A percentile compares a stretch with the other conserved stretches of the same genome.
phyloP scores from a whole-genome alignment of 2,329 filamentous ascomycete species.

The Ophiostoma populinum region DNA sequence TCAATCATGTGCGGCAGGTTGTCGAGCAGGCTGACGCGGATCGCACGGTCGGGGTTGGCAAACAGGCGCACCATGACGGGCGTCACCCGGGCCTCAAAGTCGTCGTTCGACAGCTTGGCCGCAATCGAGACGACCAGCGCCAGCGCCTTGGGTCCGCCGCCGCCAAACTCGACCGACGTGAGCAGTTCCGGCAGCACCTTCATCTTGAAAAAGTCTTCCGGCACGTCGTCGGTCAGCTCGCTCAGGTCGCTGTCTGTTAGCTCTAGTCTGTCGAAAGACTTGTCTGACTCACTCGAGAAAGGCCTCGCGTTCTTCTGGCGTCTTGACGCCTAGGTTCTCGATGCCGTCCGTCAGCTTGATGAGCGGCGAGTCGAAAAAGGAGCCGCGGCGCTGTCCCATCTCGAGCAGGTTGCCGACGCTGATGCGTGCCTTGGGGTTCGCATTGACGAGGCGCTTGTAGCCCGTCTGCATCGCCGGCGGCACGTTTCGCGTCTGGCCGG shows the following conservation, averaged over 20 bases:
- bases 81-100: constrained; percentile 70
- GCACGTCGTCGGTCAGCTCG: constrained; percentile 78
- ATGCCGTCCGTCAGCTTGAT: constrained; percentile 88
- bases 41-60: constrained; percentile 75
- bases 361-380: constrained; percentile 84
- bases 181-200: constrained; percentile 88
- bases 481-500: constrained; percentile 70
- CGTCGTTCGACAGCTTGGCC: constrained; percentile 69
- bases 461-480: constrained; percentile 77
- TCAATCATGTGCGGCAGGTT: constrained; percentile 85
- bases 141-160: constrained; percentile 84
- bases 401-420: constrained; percentile 78
- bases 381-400: constrained; percentile 62
- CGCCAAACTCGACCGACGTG: constrained; percentile 98
- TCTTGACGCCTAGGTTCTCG: constrained; percentile 81
- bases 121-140: constrained; percentile 80
- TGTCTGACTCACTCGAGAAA: constrained; percentile 47
- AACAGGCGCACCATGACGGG: constrained; percentile 81
- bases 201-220: constrained; percentile 95
- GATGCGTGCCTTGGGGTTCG: constrained; percentile 75
- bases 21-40: constrained; percentile 80
- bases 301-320: constrained; percentile 63
- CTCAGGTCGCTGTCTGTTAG: constrained; percentile 52
- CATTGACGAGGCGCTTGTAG: constrained; percentile 77
- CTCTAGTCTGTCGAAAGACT: background rate